Evolutionary conservation across 2,329 filamentous ascomycete genomes (phyloP).

Genomic region (Aspergillus flavus): DNA sequence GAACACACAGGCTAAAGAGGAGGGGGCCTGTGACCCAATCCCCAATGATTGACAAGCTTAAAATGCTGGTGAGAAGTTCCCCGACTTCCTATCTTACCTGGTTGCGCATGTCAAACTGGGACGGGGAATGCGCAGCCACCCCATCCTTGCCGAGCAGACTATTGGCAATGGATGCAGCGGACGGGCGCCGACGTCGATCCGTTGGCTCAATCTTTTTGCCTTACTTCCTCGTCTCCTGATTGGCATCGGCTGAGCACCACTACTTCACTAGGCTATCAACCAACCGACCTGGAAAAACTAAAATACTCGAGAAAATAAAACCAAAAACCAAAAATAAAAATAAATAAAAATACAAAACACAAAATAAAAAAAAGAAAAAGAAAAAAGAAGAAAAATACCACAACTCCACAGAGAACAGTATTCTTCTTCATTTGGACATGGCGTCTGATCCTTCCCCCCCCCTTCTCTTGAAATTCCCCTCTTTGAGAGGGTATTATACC

Average conservation of each 20-base stretch:
- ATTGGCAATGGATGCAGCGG: slow-evolving; percentile 39
- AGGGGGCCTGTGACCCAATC: not conserved
- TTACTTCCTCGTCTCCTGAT: slow-evolving; percentile 35
- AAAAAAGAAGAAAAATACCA: slow-evolving; percentile 2
- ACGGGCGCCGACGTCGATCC: slow-evolving; percentile 41
- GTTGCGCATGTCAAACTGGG: slow-evolving; percentile 30
- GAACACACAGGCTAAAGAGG: not conserved
- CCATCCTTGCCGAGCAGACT: slow-evolving; percentile 36
- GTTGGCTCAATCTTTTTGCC: slow-evolving; percentile 29
- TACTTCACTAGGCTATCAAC: not conserved
- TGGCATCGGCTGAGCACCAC: slow-evolving; percentile 20
- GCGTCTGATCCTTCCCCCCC: slow-evolving; percentile 10
- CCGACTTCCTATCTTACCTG: slow-evolving; percentile 14
- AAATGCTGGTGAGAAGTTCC: slow-evolving; percentile 16
- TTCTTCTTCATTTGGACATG: slow-evolving; percentile 5
- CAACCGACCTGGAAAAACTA: not conserved
- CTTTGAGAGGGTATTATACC: slow-evolving; percentile 21
- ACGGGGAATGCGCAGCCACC: slow-evolving; percentile 25
- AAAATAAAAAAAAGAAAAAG: not conserved
- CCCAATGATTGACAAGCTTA: slow-evolving; percentile 16
- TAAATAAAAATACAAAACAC: slow-evolving; percentile 2
- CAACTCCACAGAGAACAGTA: slow-evolving; percentile 1
- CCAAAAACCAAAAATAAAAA: not conserved
- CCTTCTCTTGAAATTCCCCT: slow-evolving; percentile 11
- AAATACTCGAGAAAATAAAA: not conserved